Percentiles rank a stretch among this genome's conserved stretches.
Evolutionary conservation across 768 basidiomycete genomes (phyloP).

Genomic region (Amanita rimosa): DNA sequence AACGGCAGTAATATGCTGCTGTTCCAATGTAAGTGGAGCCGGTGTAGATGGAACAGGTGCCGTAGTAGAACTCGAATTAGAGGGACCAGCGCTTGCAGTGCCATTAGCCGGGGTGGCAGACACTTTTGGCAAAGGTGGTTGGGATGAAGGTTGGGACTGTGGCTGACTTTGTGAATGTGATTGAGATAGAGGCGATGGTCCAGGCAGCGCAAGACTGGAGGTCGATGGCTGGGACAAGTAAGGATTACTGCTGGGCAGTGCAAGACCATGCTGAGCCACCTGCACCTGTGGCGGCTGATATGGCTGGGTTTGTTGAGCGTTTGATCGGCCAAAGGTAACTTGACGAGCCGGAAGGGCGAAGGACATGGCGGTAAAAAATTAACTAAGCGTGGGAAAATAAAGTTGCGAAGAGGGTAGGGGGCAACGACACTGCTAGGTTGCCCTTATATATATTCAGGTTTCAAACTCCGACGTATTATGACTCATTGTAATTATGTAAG

Average conservation of each 20-base stretch:
- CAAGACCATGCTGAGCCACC: slow-evolving; percentile 32
- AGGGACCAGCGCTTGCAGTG: slow-evolving; percentile 45
- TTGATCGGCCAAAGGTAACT: slow-evolving; percentile 64
- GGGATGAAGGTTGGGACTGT: slow-evolving; percentile 19
- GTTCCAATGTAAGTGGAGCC: slow-evolving; percentile 70
- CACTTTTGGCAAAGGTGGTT: slow-evolving; percentile 12
- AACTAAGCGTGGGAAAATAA: slow-evolving; percentile 32
- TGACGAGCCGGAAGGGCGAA: slow-evolving; percentile 71
- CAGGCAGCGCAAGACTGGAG: slow-evolving; percentile 34
- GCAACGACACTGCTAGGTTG: slow-evolving; percentile 17
- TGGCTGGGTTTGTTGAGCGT: slow-evolving; percentile 29
- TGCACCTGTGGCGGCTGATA: slow-evolving; percentile 31
- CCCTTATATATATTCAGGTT: slow-evolving; percentile 33
- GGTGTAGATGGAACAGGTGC: slow-evolving; percentile 55
- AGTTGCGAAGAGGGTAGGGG: slow-evolving; percentile 21
- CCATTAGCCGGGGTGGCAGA: slow-evolving; percentile 17
- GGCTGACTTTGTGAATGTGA: slow-evolving; percentile 32
- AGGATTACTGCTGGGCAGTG: slow-evolving; percentile 47
- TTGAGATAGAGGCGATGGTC: slow-evolving; percentile 46
- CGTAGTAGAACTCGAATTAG: slow-evolving; percentile 33
- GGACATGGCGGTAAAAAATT: slow-evolving; percentile 28
- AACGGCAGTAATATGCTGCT: slow-evolving; percentile 92
- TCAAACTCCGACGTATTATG: slow-evolving; percentile 31
- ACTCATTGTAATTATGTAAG: slow-evolving; percentile 35
- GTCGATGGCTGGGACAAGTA: slow-evolving; percentile 27